Base-by-base conservation (phyloP, 2,329 filamentous ascomycete genomes). In the Fusarium mundagurra region DNA sequence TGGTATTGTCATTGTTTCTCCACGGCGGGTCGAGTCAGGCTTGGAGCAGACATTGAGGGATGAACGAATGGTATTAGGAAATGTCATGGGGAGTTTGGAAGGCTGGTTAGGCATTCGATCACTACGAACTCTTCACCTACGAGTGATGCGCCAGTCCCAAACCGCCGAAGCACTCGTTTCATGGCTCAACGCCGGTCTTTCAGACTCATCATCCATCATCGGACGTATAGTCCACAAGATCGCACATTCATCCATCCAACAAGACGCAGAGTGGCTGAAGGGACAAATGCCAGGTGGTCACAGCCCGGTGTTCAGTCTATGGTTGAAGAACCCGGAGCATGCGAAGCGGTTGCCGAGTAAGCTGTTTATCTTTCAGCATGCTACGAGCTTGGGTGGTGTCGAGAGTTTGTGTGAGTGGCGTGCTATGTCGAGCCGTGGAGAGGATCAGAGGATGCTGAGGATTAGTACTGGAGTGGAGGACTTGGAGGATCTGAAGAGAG, bases 371-470 rank as follows among this genome's bases (percentile, higher is more conserved):
- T 98, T 98, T 85, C 94, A 98, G 77, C 96, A 99, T 83, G 96
- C 96, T 10, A 99, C 96, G 3, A 97, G 94, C 81, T 84, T 98
- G 24, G 96, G 96, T 5, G 55, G 54, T 17, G 54, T 98, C 9
- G 96, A 98, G 88, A 96, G 94, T 78, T 83, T 98, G 85, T 77
- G 96, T 76, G 96, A 99, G 88, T 99, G 96, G 96, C 88, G 96
- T 65, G 90, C 93, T 51, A 96, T 99, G 94, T 92, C 91, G 67
- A 96, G 98, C 85, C 78, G 83, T 7, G 86, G 81, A 2, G 91
- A 97, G 45, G 94, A 97, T 80, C 88, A 87, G 79, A 86, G 89
- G 65, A 82, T 98, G 81, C 79, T 98, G 82, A 86, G 96, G 53
- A 84, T 99, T 31, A 98, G 95, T 81, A 84, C 98, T 41, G 96